Base-by-base conservation (phyloP, 73 alveolate species). In the Stentor roeselii region DNA sequence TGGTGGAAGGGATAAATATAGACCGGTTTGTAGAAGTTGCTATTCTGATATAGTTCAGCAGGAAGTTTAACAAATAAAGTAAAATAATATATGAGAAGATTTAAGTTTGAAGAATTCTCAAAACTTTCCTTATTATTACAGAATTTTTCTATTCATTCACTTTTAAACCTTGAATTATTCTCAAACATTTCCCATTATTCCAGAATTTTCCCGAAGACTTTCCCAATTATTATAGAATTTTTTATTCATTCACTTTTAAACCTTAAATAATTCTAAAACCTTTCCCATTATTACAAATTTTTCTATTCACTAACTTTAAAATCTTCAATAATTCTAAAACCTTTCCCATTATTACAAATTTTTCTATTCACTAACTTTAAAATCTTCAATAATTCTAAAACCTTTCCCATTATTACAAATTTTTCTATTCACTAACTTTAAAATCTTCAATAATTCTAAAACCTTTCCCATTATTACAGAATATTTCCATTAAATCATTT, bases 21-120 rank as follows among this genome's bases (percentile, higher is more conserved):
- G 88, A 77, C 99, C 99, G 3, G 97, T 96, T 32, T 97, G 99
- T 83, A 93, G 98, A 90, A 92, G 82, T 39, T 97, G 99, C 85
- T 96, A 89, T 84, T 75, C 75, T 39, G 30, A 75, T 75, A 80
- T 50, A 50, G 67, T 50, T 11, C 67, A 50, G 67, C 60, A 75
- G 67, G 86, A 50, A 50, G 67, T 11, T 50, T 11, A 50, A 11
- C 21, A 11, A 50, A 21, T 21, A 50, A 50, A 21, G 67, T 50
- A 50, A 50, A 50, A 50, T n/a, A n/a, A n/a, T n/a, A n/a, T n/a
- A n/a, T n/a, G n/a, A n/a, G n/a, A n/a, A n/a, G n/a, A n/a, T n/a
- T n/a, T n/a, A n/a, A n/a, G n/a, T n/a, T n/a, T 50, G 21, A 50
- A 50, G 6, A 11, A 50, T 50, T 50, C 21, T 50, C 21, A 21